phyloP scores from a whole-genome alignment of 2,329 filamentous ascomycete genomes.

The Calycina marina region DNA sequence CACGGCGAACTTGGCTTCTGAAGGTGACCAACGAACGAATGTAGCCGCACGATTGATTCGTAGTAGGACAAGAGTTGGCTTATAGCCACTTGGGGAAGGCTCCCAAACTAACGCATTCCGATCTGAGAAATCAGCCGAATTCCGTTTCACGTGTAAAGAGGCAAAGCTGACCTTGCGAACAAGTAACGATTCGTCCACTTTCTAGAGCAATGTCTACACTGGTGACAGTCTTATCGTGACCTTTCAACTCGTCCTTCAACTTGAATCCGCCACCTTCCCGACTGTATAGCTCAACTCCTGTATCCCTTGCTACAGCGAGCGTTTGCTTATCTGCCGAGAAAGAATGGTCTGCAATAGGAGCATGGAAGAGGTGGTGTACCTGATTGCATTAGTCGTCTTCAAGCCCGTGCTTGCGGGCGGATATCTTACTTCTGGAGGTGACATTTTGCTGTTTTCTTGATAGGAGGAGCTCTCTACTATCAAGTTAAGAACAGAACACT shows the following conservation, averaged over 20 bases:
- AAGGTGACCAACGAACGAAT: conserved; percentile 93
- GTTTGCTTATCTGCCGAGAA: conserved; percentile 86
- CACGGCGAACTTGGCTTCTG: conserved; percentile 93
- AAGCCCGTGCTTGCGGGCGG: no score
- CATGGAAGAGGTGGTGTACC: conserved; percentile 92
- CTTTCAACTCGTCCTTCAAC: conserved; percentile 83
- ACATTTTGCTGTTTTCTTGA: conserved; percentile 47
- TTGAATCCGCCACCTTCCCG: conserved; percentile 60
- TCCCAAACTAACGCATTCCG: conserved; percentile 98
- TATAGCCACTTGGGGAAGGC: conserved; percentile 81
- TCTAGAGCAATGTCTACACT: conserved; percentile 88
- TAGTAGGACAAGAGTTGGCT: conserved; percentile 89
- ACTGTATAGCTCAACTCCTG: conserved; percentile 76
- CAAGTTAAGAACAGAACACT: no score
- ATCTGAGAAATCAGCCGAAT: conserved; percentile 37
- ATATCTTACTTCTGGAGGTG: conserved; percentile 52
- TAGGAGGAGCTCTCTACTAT: conserved; percentile 99
- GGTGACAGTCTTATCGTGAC: conserved; percentile 94
- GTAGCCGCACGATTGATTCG: conserved; percentile 95
- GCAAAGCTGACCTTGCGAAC: conserved; percentile 62
- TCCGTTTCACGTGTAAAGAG: background rate
- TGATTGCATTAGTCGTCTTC: no score
- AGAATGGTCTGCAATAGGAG: conserved; percentile 92
- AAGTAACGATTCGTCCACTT: conserved; percentile 89
- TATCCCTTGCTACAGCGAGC: conserved; percentile 83